phyloP scores from a whole-genome alignment of 805 yeast species.

The Starmerella roubikii region DNA sequence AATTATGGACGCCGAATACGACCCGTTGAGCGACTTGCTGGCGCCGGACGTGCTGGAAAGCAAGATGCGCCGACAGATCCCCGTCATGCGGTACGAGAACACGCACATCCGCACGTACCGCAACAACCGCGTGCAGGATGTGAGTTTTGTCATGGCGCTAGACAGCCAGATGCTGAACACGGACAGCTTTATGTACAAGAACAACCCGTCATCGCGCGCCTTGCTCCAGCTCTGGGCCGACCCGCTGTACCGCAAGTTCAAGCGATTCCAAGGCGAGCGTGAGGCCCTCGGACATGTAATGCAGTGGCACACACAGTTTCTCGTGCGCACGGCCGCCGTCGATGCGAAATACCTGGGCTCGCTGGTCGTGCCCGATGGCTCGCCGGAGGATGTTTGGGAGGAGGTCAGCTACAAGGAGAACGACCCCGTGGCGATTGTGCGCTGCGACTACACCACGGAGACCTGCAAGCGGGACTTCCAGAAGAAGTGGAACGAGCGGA shows the following conservation, averaged over 20 bases:
- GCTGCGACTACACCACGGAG: conserved; percentile 24
- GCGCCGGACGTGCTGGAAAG: conserved; percentile 47
- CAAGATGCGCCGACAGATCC: conserved; percentile 52
- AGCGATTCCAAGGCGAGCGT: conserved; percentile 40
- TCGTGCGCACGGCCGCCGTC: conserved; percentile 60
- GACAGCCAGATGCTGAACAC: conserved; percentile 50
- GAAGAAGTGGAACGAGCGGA: conserved; percentile 22
- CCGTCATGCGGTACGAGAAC: conserved; percentile 38
- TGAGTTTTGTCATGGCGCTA: conserved; percentile 57
- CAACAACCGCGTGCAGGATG: conserved; percentile 39
- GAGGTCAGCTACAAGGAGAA: conserved; percentile 24
- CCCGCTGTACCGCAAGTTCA: conserved; percentile 51
- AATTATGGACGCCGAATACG: conserved; percentile 55
- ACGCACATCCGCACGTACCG: conserved; percentile 41
- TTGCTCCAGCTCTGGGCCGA: conserved; percentile 73
- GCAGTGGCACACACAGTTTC: conserved; percentile 85
- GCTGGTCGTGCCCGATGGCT: conserved; percentile 16
- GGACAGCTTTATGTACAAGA: conserved; percentile 56
- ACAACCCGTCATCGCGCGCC: conserved; percentile 44
- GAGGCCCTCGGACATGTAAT: conserved; percentile 66
- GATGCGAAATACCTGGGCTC: conserved; percentile 44
- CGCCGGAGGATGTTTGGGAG: conserved; percentile 15
- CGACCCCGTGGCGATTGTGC: conserved; percentile 26
- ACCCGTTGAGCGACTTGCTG: conserved; percentile 46
- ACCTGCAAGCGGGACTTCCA: conserved; percentile 23